A percentile compares a stretch with the other conserved stretches of the same genome.
Evolutionary conservation across 2,329 filamentous ascomycete genomes (phyloP).

Genomic region (Dactylella cylindrospora): DNA sequence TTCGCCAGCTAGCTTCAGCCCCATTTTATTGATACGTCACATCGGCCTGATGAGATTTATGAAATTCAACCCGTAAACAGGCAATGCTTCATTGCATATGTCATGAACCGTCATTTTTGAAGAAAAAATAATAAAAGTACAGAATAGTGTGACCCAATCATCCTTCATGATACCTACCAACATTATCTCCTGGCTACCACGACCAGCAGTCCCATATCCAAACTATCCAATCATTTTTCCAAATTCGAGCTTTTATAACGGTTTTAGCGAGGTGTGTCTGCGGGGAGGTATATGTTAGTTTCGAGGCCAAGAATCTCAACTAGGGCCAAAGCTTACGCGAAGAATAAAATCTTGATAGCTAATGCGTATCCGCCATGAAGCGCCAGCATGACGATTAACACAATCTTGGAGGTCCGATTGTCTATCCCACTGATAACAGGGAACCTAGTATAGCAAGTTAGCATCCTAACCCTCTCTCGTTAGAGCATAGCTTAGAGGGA

Average conservation of each 20-base stretch:
- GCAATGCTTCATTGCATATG: too few relatives aligned
- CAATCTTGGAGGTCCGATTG: slow-evolving; percentile 81
- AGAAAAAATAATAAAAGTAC: slow-evolving; percentile 1
- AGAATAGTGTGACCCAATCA: not conserved
- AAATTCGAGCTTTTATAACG: slow-evolving; percentile 18
- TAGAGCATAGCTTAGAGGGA: too few relatives aligned
- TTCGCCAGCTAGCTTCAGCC: too few relatives aligned
- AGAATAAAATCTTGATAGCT: slow-evolving; percentile 96
- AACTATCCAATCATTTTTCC: too few relatives aligned
- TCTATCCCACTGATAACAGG: slow-evolving; percentile 92
- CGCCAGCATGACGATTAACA: slow-evolving; percentile 78
- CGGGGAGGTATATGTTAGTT: slow-evolving; percentile 1
- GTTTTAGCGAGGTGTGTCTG: slow-evolving; percentile 34
- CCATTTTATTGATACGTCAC: too few relatives aligned
- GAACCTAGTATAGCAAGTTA: slow-evolving; percentile 40
- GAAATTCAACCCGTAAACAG: too few relatives aligned
- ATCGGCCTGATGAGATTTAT: too few relatives aligned
- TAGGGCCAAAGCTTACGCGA: slow-evolving; percentile 64
- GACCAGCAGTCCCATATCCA: too few relatives aligned
- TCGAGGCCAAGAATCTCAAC: not conserved
- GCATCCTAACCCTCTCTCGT: too few relatives aligned
- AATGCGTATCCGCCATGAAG: slow-evolving; percentile 88
- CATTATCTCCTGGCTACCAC: not conserved
- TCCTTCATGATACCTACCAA: not conserved
- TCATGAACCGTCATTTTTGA: not conserved